Base-by-base conservation (phyloP, 305 asterid species). In the Fraxinus greggii region DNA sequence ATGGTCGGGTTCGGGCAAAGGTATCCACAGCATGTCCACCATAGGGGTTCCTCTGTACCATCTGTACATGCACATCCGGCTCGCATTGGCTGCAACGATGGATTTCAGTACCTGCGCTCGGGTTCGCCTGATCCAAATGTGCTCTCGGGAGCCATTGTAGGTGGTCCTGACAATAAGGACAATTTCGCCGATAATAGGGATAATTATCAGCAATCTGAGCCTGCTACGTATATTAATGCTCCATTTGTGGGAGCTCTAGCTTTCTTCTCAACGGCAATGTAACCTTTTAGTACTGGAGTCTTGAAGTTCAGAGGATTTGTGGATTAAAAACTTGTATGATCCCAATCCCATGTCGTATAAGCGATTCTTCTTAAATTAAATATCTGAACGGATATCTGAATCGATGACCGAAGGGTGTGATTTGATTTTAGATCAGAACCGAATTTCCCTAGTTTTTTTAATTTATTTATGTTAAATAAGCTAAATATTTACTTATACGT, bases 1-100 rank as follows among this genome's bases (percentile, higher is more conserved):
- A 93, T 94, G 98, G 98, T 94, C 0, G 98, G 98, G 63, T 94
- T 88, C 69, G 95, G 97, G 9, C 78, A 80, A 21, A 91, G 84
- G 79, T 93, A 89, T 63, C 98, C 98, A 1, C 90, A 82, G 56
- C 92, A 75, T 4, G 88, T 93, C 10, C 97, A 94, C 87, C 97
- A 94, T 83, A 85, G 98, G 75, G 98, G 92, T 1, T 92, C 98
- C 3, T 93, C 98, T n/a, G 3, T 93, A 8, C 97, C 98, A 3
- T 94, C 97, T 0, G 17, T 90, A 23, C 87, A 69, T 3, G 81
- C 82, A 15, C 91, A 87, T 79, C 89, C 92, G 0, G 88, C 67
- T 54, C 91, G 54, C 36, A 86, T 93, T 73, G 76, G 84, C 76
- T 94, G 97, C 77, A 33, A 74, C 0, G 91, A 89, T 7, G 97